Percentiles rank a stretch among this genome's conserved stretches.
These are phyloP conservation scores for Ophiostoma sp. DNA, from an alignment of 2,329 filamentous ascomycete species.

Conservation along the genomic window DNA sequence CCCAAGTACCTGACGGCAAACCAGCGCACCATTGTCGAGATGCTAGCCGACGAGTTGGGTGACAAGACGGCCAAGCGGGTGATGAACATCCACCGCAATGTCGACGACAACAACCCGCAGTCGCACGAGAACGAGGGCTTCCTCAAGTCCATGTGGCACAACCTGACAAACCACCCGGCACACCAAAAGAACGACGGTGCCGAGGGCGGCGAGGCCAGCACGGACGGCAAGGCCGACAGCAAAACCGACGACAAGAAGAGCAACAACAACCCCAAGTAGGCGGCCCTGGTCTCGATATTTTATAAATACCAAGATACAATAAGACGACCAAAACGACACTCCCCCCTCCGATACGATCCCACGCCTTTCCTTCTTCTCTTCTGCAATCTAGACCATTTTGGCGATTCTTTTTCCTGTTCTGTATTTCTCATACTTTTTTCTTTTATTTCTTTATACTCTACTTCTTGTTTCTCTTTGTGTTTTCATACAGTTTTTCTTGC, in stretches of 20 bases:
- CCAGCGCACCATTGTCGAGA: constrained; percentile 87
- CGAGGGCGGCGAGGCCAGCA: constrained; percentile 10
- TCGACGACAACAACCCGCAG: constrained; percentile 33
- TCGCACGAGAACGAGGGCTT: constrained; percentile 80
- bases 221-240: constrained; percentile 20
- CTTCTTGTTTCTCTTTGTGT: background rate
- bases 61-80: constrained; percentile 87
- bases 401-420: background rate
- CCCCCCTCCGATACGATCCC: constrained; percentile 14
- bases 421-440: constrained; percentile 1
- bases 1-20: constrained; percentile 89
- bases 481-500: background rate
- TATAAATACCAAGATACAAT: background rate
- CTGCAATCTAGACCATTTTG: background rate
- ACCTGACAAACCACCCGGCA: constrained; percentile 69
- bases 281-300: constrained; percentile 26
- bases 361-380: background rate
- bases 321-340: background rate
- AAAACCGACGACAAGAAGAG: background rate
- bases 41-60: constrained; percentile 92
- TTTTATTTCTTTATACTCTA: background rate
- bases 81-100: constrained; percentile 66
- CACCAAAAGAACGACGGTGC: constrained; percentile 42
- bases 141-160: constrained; percentile 89
- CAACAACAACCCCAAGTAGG: background rate